Conservation (phyloP, 164 flowering plant genomes). For the Aristolochia californica region DNA sequence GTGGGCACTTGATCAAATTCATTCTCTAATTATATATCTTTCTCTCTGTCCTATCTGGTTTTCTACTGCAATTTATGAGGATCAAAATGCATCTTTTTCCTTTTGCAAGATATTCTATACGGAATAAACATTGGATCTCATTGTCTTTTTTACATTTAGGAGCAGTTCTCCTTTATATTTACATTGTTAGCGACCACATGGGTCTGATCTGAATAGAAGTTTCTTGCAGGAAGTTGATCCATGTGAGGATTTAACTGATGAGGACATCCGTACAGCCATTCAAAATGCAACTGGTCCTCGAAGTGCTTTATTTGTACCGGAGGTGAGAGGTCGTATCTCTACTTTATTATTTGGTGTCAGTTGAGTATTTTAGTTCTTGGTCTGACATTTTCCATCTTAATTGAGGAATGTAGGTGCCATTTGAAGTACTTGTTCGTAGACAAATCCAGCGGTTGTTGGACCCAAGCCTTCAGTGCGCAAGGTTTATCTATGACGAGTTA, state of each 20-base stretch:
- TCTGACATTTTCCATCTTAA: neutral
- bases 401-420: conserved; percentile 52
- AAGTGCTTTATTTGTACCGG: conserved; percentile 88
- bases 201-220: conserved; percentile 3
- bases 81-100: neutral
- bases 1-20: conserved; percentile 23
- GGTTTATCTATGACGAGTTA: conserved; percentile 83
- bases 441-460: conserved; percentile 85
- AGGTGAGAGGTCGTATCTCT: conserved; percentile 34
- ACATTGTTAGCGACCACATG: neutral
- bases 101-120: too few species aligned
- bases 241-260: conserved; percentile 92
- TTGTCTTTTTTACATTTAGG: too few species aligned
- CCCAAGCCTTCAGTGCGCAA: conserved; percentile 95
- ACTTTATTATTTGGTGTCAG: neutral
- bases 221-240: conserved; percentile 87
- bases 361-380: neutral
- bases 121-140: too few species aligned
- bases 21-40: neutral
- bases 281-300: conserved; percentile 96
- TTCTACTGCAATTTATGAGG: neutral
- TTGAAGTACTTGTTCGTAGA: conserved; percentile 82
- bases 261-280: conserved; percentile 85
- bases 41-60: neutral
- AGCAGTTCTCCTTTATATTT: too few species aligned